A percentile compares a stretch with the other conserved stretches of the same genome.
phyloP scores from a whole-genome alignment of 805 yeast species.

The Suhomyces canberraensis region DNA sequence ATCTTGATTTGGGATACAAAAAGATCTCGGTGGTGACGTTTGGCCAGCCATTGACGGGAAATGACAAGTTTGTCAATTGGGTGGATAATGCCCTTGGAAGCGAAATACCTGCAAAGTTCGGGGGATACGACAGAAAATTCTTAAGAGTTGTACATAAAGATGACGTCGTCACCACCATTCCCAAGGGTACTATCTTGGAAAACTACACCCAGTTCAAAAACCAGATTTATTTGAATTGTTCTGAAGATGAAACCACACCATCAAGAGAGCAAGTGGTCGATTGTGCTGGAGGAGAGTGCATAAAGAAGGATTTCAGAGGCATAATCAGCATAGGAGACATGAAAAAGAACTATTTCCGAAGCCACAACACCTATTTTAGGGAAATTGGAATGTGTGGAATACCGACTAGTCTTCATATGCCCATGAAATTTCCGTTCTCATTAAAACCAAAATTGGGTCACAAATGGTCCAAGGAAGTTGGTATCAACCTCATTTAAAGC shows the following conservation, averaged over 20 bases:
- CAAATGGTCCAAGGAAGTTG: no score
- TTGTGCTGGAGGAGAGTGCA: constrained; percentile 27
- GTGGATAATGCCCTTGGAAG: constrained; percentile 34
- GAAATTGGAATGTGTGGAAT: constrained; percentile 23
- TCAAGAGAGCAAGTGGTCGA: constrained; percentile 27
- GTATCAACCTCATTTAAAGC: no score
- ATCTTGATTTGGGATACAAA: constrained; percentile 31
- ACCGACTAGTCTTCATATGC: no score
- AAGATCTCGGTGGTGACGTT: constrained; percentile 34
- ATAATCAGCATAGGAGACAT: constrained; percentile 2
- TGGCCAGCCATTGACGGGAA: constrained; percentile 47
- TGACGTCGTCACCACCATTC: constrained; percentile 29
- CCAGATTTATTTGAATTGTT: constrained; percentile 29
- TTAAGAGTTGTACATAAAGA: constrained; percentile 25
- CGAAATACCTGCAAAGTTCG: constrained; percentile 14
- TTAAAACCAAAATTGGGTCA: no score
- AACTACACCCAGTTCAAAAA: constrained; percentile 33
- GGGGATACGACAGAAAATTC: constrained; percentile 15
- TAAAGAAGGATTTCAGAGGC: no score
- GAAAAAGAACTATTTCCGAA: constrained; percentile 18
- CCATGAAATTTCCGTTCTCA: no score
- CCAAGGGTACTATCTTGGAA: constrained; percentile 16
- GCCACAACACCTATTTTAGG: constrained; percentile 38
- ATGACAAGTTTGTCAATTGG: constrained; percentile 35
- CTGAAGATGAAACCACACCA: constrained; percentile 25